Evolutionary conservation across 208 protist genomes (phyloP), one percentile per base, ranked within the genome.

Genomic region (Leishmania tropica): DNA sequence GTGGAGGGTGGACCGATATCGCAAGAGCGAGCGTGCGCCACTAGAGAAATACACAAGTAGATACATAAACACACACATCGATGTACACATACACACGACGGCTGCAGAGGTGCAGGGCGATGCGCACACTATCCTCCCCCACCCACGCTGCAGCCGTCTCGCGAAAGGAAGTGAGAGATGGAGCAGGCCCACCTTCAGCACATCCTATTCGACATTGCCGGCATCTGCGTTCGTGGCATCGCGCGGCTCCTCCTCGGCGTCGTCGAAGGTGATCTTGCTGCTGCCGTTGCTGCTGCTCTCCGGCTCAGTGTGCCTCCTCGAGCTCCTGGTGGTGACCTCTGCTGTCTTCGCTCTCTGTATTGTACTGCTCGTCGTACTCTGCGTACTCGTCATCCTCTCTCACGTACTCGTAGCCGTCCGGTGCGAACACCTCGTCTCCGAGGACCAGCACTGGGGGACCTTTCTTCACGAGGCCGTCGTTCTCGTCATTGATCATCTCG

Each of bases 381-480:
- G 86, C 81, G 19, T 42, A 54, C 6, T 58, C 72, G 31, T 80
- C 77, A 62, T 81, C 56, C 71, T 92, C 84, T n/a, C 77, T 64
- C 35, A 84, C 80, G 54, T 81, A 70, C 15, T 84, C 78, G 65
- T 82, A 47, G 5, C 65, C 74, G 4, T 76, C 78, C 48, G 77
- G 74, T 35, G 81, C 75, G 79, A 84, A 84, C 60, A 86, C 85
- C 21, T 89, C 88, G 35, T 85, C 88, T 19, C 83, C 83, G 10
- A 91, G 48, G 65, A 87, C 80, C 13, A 91, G 71, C 76, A 85
- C 76, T 47, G 84, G 80, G 5, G 85, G 85, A 1, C 76, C 83
- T 65, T 91, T 89, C 75, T 88, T 87, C 54, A 81, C 72, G 8
- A 88, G 56, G 19, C 77, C 76, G 65, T 93, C 87, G 7, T 86